Evolutionary conservation across 2,329 filamentous ascomycete genomes (phyloP), one percentile per base, ranked within the genome.

Genomic region (Biscogniauxia mediterranea): DNA sequence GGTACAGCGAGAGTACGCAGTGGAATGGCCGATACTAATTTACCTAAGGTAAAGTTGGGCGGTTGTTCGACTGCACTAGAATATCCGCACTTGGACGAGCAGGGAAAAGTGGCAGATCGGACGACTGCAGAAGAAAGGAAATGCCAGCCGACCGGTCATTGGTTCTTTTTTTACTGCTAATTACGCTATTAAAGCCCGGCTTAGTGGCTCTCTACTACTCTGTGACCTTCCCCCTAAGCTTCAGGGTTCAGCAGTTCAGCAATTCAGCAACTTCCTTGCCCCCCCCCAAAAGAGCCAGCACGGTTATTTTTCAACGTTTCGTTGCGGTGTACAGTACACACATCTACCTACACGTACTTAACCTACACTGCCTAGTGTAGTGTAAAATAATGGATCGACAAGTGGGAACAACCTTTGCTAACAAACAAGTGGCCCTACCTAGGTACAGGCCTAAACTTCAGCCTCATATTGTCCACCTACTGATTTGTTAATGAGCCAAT

Each of bases 101-200:
- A 19, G 19, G 49, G 55, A 25, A 51, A 51, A 52, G 55, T 57
- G 55, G 55, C 25, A 56, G 54, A 56, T 17, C 54, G 54, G 54
- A 56, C 54, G 49, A 32, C 46, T 57, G 55, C 55, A 57, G 46
- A 52, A 32, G 46, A 52, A 57, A 52, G 19, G 25, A 25, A 54
- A 25, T 54, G 52, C 5, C 25, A 8, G 52, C 32, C 17, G n/a
- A 15, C 26, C 23, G 54, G 25, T 55, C 3, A 38, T 55, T 55
- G 38, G 38, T 32, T 32, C 38, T 46, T 15, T 46, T n/a, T n/a
- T n/a, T 46, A 46, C 15, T 46, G 38, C 2, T 46, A 46, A 46
- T 46, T 46, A 46, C 38, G 38, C 38, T n/a, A 46, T n/a, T n/a
- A 46, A 46, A 46, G 38, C 38, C 38, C 38, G 38, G 38, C 15